Base-by-base conservation (phyloP, 169 alveolate genomes). In the Eimeria sp. region DNA sequence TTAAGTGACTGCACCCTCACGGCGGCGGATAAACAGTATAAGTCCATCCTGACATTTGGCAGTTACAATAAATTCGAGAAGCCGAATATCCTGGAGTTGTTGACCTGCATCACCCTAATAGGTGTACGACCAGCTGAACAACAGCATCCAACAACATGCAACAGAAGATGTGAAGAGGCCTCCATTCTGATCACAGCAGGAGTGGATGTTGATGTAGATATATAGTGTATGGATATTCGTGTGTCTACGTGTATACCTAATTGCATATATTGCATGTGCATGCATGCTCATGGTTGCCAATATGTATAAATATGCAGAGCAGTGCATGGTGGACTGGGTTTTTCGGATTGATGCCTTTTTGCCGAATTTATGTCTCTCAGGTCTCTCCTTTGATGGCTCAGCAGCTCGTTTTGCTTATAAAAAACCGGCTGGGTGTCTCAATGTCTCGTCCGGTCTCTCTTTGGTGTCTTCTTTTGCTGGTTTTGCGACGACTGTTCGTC, bases 71-170 rank as follows among this genome's bases (percentile, higher is more conserved):
- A 86, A 61, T 86, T 49, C 27, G 93, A 49, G 47, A 86, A 61
- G 93, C 93, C 93, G 45, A 34, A 57, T 43, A 4, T 86, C 67
- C 43, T 63, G 57, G 93, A 86, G 93, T n/a, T 86, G 82, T 27
- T 86, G 93, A 14, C 63, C 10, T 86, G 93, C 80, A 61, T 86
- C 43, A 20, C 65, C 2, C 20, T 86, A 61, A 86, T 86, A 11
- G 93, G 65, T 61, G 93, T 86, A 86, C 57, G 93, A 40, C 30
- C n/a, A 72, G 27, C 14, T 72, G 54, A 13, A 72, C 10, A 34
- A 5, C 11, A 30, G 7, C 7, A 3, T 6, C 4, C 49, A 9
- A 30, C 25, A 34, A 1, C 82, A 11, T 49, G 82, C 78, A 11
- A 5, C 1, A 25, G 14, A 40, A 1, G 10, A n/a, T 51, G 54